These are phyloP conservation scores for Tricholoma saponaceum DNA, from an alignment of 768 basidiomycete species.

Conservation along the genomic window DNA sequence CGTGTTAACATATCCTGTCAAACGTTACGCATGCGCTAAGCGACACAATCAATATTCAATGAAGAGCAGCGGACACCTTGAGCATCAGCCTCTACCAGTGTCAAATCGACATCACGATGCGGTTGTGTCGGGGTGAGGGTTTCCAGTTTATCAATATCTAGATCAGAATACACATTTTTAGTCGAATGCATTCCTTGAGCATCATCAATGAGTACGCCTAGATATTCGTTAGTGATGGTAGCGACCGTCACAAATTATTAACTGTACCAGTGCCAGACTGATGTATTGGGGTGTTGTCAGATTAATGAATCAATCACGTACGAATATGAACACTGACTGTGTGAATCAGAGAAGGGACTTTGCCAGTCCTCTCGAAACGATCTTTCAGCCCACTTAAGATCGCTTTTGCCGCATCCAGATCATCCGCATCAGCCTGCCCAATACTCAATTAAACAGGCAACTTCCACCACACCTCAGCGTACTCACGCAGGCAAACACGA, in stretches of 20 bases:
- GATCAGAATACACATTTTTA: constrained; percentile 43
- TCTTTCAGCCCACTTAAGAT: constrained; percentile 36
- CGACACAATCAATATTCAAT: not conserved
- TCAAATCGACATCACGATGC: constrained; percentile 48
- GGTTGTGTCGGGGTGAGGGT: constrained; percentile 38
- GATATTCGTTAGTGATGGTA: not conserved
- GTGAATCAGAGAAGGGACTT: constrained; percentile 34
- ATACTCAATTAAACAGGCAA: not conserved
- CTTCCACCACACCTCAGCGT: not conserved
- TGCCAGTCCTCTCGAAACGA: constrained; percentile 27
- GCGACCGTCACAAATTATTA: not conserved
- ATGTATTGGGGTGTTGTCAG: not conserved
- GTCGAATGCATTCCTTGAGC: constrained; percentile 37
- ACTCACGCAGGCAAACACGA: constrained; percentile 40
- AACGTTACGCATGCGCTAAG: not conserved
- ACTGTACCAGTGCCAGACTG: constrained; percentile 31
- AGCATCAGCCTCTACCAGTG: constrained; percentile 41
- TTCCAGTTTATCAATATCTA: constrained; percentile 41
- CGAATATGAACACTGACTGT: constrained; percentile 30
- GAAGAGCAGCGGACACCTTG: constrained; percentile 29
- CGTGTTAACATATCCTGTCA: constrained; percentile 16
- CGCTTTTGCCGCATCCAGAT: constrained; percentile 32
- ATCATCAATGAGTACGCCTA: constrained; percentile 38
- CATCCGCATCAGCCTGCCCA: constrained; percentile 34
- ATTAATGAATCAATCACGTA: not conserved